phyloP scores from a whole-genome alignment of 2,329 filamentous ascomycete genomes.

The Fusarium multiceps region DNA sequence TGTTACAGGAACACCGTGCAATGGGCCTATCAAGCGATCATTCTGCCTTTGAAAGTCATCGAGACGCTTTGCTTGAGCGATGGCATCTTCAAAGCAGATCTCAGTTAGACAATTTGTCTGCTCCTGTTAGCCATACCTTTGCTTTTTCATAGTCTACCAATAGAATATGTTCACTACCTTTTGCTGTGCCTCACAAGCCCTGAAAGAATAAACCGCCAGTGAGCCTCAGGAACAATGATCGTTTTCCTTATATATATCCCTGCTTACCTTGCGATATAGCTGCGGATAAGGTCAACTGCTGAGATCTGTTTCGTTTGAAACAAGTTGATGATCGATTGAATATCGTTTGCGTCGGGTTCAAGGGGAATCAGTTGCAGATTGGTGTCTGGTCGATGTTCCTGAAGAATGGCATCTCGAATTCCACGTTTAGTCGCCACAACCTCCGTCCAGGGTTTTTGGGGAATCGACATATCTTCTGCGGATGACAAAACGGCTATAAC shows the following conservation, averaged over 20 bases:
- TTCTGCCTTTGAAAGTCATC: background rate
- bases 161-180: rapidly evolving
- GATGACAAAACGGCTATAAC: rapidly evolving
- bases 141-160: rapidly evolving
- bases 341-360: too few relatives aligned
- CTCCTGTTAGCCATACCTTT: background rate
- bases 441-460: background rate
- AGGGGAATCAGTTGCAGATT: too few relatives aligned
- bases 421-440: background rate
- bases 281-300: background rate
- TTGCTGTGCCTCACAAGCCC: background rate
- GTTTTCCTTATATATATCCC: background rate
- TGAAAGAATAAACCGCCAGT: too few relatives aligned
- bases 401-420: background rate
- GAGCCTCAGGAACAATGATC: too few relatives aligned
- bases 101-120: background rate
- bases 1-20: background rate
- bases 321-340: background rate
- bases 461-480: rapidly evolving
- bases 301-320: background rate
- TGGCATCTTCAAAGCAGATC: background rate
- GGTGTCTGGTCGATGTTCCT: background rate
- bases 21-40: background rate
- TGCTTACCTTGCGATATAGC: background rate
- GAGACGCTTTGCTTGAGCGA: background rate